phyloP scores from a whole-genome alignment of 768 basidiomycete species.

The Saitozyma sp. region DNA sequence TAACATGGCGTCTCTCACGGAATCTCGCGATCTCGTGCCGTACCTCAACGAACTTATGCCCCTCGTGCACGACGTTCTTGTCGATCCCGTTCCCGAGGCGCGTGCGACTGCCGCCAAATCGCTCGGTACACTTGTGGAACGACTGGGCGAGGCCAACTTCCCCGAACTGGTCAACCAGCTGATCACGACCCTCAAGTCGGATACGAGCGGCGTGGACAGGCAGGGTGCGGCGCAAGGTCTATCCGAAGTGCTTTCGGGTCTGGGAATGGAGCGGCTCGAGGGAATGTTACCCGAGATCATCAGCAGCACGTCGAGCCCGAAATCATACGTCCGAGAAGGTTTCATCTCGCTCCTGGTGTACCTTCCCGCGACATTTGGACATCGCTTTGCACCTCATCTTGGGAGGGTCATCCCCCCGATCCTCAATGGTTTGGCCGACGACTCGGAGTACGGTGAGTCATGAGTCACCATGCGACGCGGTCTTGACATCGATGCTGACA shows the following conservation, averaged over 20 bases:
- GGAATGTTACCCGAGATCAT: constrained; percentile 89
- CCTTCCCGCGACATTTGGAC: constrained; percentile 92
- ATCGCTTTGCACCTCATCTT: constrained; percentile 92
- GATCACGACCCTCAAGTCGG: constrained; percentile 81
- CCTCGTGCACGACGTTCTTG: constrained; percentile 84
- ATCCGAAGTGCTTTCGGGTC: constrained; percentile 87
- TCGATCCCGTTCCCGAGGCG: constrained; percentile 97
- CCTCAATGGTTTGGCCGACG: constrained; percentile 82
- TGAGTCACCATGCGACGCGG: constrained; percentile 13
- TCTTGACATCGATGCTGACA: background rate
- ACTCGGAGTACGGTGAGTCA: constrained; percentile 69
- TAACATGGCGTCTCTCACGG: constrained; percentile 64
- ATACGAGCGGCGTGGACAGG: constrained; percentile 90
- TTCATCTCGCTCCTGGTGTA: constrained; percentile 98
- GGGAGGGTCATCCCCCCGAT: constrained; percentile 93
- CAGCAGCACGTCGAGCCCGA: constrained; percentile 80
- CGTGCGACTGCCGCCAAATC: constrained; percentile 96
- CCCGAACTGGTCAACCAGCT: constrained; percentile 91
- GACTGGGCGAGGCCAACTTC: constrained; percentile 90
- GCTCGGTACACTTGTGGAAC: constrained; percentile 91
- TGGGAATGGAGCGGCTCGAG: constrained; percentile 97
- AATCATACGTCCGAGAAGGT: constrained; percentile 90
- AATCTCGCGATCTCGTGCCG: constrained; percentile 75
- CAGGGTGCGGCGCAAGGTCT: constrained; percentile 98
- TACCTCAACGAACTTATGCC: constrained; percentile 88